Percentiles rank a stretch among this genome's conserved stretches.
phyloP scores from a whole-genome alignment of 2,329 filamentous ascomycete species.

The Aspergillus aculeatus region DNA sequence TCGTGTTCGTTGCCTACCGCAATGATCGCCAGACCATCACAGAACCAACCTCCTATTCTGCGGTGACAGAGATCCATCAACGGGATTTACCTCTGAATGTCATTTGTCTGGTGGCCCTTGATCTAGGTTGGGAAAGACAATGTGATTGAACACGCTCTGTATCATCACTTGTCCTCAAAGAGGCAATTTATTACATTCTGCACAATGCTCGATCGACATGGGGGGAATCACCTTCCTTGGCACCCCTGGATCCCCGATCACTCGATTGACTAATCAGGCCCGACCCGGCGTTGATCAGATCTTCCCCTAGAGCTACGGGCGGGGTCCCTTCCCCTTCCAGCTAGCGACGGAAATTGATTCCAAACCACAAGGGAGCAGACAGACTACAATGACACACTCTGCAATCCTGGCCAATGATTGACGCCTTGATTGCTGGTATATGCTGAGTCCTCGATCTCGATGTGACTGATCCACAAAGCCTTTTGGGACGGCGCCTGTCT shows the following conservation, averaged over 20 bases:
- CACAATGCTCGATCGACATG: not conserved
- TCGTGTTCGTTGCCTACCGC: not conserved
- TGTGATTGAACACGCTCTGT: not conserved
- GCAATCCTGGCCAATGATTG: not conserved
- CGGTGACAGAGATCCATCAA: not conserved
- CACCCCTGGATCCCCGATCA: not conserved
- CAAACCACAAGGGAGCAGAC: not conserved
- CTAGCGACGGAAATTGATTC: not conserved
- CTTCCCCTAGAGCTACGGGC: not conserved
- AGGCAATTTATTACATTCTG: slow-evolving; percentile 1
- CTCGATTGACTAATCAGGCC: not conserved
- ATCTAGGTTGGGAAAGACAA: not conserved
- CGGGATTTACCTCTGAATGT: not conserved
- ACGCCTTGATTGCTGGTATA: not conserved
- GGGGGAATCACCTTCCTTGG: not conserved
- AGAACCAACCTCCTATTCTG: not conserved
- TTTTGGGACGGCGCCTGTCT: not conserved
- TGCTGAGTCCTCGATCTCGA: not conserved
- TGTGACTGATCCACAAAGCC: not conserved
- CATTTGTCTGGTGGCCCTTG: not conserved
- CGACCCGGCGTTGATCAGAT: not conserved
- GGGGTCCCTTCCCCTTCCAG: not conserved
- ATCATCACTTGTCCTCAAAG: not conserved
- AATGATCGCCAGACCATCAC: not conserved
- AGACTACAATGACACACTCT: not conserved